A percentile compares a stretch with the other conserved stretches of the same genome.
Conservation (phyloP, 2,329 filamentous ascomycete species). For the Exophiala oligosperma region DNA sequence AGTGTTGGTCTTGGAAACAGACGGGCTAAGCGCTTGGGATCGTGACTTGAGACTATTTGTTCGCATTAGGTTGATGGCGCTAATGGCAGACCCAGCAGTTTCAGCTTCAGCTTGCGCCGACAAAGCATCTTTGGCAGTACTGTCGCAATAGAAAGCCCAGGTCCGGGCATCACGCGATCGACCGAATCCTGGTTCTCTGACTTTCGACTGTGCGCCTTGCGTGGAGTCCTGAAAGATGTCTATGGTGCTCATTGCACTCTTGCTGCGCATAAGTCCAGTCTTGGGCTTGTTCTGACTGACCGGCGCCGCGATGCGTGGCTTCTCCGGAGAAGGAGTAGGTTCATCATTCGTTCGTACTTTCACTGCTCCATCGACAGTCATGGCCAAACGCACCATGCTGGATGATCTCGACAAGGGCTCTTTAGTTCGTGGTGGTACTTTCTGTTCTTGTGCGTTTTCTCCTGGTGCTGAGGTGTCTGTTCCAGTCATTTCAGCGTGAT, state of each 20-base stretch:
- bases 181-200: constrained; percentile 58
- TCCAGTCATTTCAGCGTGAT: constrained; percentile 26
- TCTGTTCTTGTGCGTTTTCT: constrained; percentile 39
- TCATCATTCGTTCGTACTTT: constrained; percentile 72
- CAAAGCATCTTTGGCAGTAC: constrained; percentile 74
- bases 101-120: constrained; percentile 81
- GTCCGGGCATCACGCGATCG: constrained; percentile 83
- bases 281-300: constrained; percentile 46
- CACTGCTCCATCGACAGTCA: constrained; percentile 89
- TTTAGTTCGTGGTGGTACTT: constrained; percentile 36
- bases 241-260: constrained; percentile 19
- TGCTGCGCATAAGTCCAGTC: constrained; percentile 46
- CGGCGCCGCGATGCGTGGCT: constrained; percentile 50
- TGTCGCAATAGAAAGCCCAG: constrained; percentile 89
- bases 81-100: constrained; percentile 73
- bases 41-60: constrained; percentile 63
- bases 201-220: constrained; percentile 7
- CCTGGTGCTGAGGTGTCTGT: constrained; percentile 21
- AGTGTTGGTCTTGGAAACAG: constrained; percentile 44
- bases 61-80: constrained; percentile 77
- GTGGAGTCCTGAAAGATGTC: constrained; percentile 20
- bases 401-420: constrained; percentile 36
- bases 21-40: constrained; percentile 38
- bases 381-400: constrained; percentile 68
- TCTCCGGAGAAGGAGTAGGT: constrained; percentile 67